These are phyloP conservation scores for Dactylellina haptotyla DNA, from an alignment of 2,329 filamentous ascomycete species.

Conservation along the genomic window DNA sequence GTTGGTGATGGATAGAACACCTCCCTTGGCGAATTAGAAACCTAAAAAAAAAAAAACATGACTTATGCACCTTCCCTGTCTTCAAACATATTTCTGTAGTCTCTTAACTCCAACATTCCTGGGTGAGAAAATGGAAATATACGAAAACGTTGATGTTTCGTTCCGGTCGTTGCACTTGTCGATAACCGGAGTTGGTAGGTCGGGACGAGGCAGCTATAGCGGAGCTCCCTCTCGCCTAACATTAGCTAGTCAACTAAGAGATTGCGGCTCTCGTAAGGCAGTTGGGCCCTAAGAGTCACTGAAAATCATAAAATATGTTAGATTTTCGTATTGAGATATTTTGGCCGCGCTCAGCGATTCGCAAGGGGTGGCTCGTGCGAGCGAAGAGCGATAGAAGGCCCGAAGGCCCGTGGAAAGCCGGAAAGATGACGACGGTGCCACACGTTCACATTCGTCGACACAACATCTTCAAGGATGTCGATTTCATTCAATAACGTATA, in stretches of 20 bases:
- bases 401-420: slow-evolving; percentile 35
- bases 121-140: slow-evolving; percentile 17
- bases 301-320: slow-evolving; percentile 17
- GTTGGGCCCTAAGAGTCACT: slow-evolving; percentile 24
- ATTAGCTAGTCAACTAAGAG: slow-evolving; percentile 21
- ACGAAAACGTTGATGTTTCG: slow-evolving; percentile 19
- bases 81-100: slow-evolving; percentile 9
- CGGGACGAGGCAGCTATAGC: slow-evolving; percentile 24
- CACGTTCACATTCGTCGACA: slow-evolving; percentile 6
- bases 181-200: slow-evolving; percentile 39
- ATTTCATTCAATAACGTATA: background rate
- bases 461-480: background rate
- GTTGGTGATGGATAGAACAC: slow-evolving; percentile 6
- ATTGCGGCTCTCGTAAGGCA: slow-evolving; percentile 40
- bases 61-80: background rate
- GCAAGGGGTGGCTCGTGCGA: slow-evolving; percentile 12
- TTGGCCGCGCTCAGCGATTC: slow-evolving; percentile 20
- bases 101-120: slow-evolving; percentile 23
- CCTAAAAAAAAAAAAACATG: slow-evolving; percentile 8
- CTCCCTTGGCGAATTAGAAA: slow-evolving; percentile 19
- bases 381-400: slow-evolving; percentile 19
- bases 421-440: slow-evolving; percentile 35
- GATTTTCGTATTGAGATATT: slow-evolving; percentile 9
- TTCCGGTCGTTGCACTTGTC: slow-evolving; percentile 19
- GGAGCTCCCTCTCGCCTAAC: slow-evolving; percentile 42